phyloP scores from a whole-genome alignment of 176 grass and related monocot species.

The Rhynchospora breviuscula region DNA sequence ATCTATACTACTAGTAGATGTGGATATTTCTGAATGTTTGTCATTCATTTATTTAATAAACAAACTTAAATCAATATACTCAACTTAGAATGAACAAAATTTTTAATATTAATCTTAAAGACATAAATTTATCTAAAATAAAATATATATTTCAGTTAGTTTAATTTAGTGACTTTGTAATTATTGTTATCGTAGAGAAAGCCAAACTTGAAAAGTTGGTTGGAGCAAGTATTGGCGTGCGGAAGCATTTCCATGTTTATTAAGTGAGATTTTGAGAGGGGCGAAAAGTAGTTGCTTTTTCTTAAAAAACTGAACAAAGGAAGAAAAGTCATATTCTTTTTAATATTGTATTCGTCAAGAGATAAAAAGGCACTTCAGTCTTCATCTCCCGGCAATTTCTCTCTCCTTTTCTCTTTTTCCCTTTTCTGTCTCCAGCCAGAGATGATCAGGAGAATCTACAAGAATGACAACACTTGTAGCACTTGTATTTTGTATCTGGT shows the following conservation, averaged over 20 bases:
- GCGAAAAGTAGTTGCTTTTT: slow-evolving; percentile 11
- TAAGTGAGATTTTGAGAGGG: not conserved
- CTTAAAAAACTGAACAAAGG: slow-evolving; percentile 10
- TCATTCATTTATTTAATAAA: not conserved
- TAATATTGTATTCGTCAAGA: not conserved
- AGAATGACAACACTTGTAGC: not conserved
- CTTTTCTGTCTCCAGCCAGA: not conserved
- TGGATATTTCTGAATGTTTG: not conserved
- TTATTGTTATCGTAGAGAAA: not conserved
- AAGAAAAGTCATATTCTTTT: slow-evolving; percentile 12
- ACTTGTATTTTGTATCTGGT: not conserved
- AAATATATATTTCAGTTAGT: not conserved
- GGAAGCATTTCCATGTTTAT: not conserved
- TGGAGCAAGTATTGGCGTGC: not conserved
- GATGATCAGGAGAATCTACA: not conserved
- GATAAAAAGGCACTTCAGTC: not conserved
- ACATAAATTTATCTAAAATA: not conserved
- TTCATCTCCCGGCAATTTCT: slow-evolving; percentile 8
- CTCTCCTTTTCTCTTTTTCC: not conserved
- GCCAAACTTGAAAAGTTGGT: not conserved
- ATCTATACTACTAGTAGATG: not conserved
- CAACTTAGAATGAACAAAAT: not conserved
- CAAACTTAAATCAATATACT: not conserved
- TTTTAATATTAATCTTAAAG: not conserved
- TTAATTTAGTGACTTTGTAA: too few species aligned